phyloP scores from a whole-genome alignment of 179 eudicot species.

The Vitellaria paradoxa region DNA sequence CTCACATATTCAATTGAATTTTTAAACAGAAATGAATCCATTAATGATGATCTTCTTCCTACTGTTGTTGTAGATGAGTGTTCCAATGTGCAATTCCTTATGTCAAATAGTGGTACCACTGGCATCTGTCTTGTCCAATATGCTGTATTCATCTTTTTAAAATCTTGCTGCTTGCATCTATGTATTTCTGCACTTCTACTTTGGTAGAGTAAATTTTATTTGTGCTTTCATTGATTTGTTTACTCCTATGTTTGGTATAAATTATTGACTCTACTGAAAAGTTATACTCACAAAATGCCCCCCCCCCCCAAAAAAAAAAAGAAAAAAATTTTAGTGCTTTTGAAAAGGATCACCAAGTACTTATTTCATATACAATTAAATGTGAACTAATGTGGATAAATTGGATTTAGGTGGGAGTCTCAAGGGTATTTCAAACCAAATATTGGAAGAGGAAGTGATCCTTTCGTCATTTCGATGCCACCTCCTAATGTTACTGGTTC shows the following conservation, averaged over 20 bases:
- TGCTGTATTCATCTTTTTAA: not conserved
- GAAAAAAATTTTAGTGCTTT: not conserved
- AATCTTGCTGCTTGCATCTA: not conserved
- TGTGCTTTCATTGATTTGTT: not conserved
- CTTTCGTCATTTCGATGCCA: slow-evolving; percentile 94
- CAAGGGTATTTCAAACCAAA: slow-evolving; percentile 94
- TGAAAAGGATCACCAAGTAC: not conserved
- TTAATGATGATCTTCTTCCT: not conserved
- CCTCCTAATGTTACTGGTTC: slow-evolving; percentile 99
- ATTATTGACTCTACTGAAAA: not conserved
- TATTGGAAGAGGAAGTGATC: slow-evolving; percentile 70
- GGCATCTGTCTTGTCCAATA: not conserved
- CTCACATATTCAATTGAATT: not conserved
- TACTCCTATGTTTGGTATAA: not conserved
- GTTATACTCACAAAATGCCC: not conserved
- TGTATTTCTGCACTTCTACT: not conserved
- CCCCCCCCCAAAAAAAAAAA: no score
- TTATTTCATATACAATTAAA: not conserved
- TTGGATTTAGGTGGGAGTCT: slow-evolving; percentile 90
- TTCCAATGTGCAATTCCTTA: not conserved
- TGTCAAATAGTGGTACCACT: not conserved
- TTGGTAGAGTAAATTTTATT: not conserved
- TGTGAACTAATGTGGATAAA: slow-evolving; percentile 18
- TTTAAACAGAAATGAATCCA: not conserved
- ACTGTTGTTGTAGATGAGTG: not conserved